Evolutionary conservation across 2,329 filamentous ascomycete species (phyloP).

Genomic region (Periconia digitata): DNA sequence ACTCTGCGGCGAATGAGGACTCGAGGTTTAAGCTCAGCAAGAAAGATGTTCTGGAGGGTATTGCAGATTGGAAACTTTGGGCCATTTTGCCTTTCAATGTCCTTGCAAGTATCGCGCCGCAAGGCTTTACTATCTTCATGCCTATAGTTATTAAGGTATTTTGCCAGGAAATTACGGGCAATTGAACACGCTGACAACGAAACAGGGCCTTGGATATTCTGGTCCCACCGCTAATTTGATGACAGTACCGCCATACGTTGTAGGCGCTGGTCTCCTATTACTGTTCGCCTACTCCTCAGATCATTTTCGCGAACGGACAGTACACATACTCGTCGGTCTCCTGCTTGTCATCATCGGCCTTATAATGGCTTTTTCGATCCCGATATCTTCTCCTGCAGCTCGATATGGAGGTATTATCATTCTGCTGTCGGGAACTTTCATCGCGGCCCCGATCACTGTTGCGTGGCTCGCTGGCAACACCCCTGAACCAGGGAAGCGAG

Average conservation of each 20-base stretch:
- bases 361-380: slow-evolving; percentile 15
- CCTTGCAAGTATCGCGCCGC: slow-evolving; percentile 46
- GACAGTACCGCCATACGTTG: slow-evolving; percentile 52
- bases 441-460: slow-evolving; percentile 23
- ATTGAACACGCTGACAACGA: slow-evolving; percentile 46
- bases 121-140: slow-evolving; percentile 46
- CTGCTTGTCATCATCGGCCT: slow-evolving; percentile 44
- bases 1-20: slow-evolving; percentile 12
- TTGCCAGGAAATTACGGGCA: slow-evolving; percentile 43
- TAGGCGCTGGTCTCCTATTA: slow-evolving; percentile 50
- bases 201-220: slow-evolving; percentile 44
- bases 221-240: slow-evolving; percentile 50
- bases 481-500: slow-evolving; percentile 16
- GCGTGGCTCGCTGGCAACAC: slow-evolving; percentile 29
- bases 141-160: slow-evolving; percentile 53
- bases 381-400: slow-evolving; percentile 3
- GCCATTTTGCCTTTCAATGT: slow-evolving; percentile 40
- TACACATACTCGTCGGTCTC: slow-evolving; percentile 51
- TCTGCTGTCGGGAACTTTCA: slow-evolving; percentile 25
- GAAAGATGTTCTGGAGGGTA: slow-evolving; percentile 19
- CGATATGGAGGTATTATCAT: slow-evolving; percentile 24
- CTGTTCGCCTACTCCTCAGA: slow-evolving; percentile 50
- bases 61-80: slow-evolving; percentile 25
- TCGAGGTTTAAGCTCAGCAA: slow-evolving; percentile 14
- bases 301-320: slow-evolving; percentile 46